Base-by-base conservation (phyloP, 2,329 filamentous ascomycete genomes). In the Rutstroemia sp. region DNA sequence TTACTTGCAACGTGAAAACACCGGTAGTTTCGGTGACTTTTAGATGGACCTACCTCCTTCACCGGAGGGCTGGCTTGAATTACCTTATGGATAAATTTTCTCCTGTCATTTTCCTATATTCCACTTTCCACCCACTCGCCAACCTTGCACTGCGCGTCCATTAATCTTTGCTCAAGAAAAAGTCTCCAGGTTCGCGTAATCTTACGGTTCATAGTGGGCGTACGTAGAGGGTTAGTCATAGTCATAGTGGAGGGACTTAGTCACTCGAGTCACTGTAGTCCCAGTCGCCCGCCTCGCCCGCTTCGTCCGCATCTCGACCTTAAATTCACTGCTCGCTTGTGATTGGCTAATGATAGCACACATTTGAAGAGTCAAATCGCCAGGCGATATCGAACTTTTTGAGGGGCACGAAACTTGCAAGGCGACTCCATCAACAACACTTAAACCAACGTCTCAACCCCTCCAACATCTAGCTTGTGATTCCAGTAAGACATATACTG, bases 371-470 rank as follows among this genome's bases (percentile, higher is more conserved):
- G 51, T 48, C 51, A 54, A 54, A 47, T 54, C 51, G 30, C 34
- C 17, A 54, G 51, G 46, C 42, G 42, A 54, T 30, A 54, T 48
- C 57, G 54, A 59, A 59, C 54, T 59, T 58, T 59, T 57, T 50
- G 46, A 54, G 51, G 51, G 51, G 51, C 44, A 54, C 51, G 21
- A 54, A 54, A 39, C 45, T 54, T 54, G 34, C 17, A 54, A 54
- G 44, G 44, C 34, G 39, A 54, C 48, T 46, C 21, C 30, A 5
- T 42, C 36, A 36, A 19, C n/a, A 16, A n/a, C 30, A 38, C 19
- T 16, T 30, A 23, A 38, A 38, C 45, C 42, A 54, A 51, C 48
- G 10, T 12, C 30, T 34, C 30, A 51, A 42, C 44, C 44, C 38
- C 27, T 36, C 48, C n/a, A 45, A 23, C 27, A 47, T 34, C 52